Evolutionary conservation across 495 filamentous ascomycete genomes (phyloP), one percentile per base, ranked within the genome.

Genomic region (Hypoxylon trugodes): DNA sequence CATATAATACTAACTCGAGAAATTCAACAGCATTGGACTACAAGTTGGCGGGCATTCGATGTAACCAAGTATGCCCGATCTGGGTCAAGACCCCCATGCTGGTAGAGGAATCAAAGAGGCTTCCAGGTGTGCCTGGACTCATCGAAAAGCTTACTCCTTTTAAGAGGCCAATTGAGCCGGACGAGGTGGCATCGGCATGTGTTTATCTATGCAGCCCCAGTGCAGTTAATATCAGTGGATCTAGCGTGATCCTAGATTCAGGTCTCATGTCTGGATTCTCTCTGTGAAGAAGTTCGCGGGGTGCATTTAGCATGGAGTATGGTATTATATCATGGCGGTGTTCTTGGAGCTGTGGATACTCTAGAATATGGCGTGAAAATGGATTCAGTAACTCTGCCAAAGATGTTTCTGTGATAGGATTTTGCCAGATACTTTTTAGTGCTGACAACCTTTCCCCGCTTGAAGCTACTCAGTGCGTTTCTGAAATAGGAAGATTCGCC

Each of bases 31-130:
- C 45, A 7, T 50, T 72, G 36, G 69, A 72, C 50, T 68, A 21
- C 16, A 50, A 63, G 13, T 19, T 26, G 0, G 32, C 46, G 4
- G 43, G 52, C 13, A 74, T 72, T 21, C 54, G 66, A 9, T 24
- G 41, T 6, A 72, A 74, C 22, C 60, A 66, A 28, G 55, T 74
- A 15, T 69, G 56, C n/a, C 67, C 71, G 0, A 67, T 70, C 0
- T 82, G 78, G 69, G 71, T 80, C 4, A 47, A 69, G 6, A 81
- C 79, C 0, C 76, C 77, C 3, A 75, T 83, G 65, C 71, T 77
- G 5, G 72, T 75, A 15, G 66, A 69, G 24, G 66, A 69, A 22
- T 57, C n/a, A 36, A 8, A 59, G 60, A 40, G 24, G 52, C 9
- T 60, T 60, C 2, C 35, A 65, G 35, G 46, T 35, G 16, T 48